Base-by-base conservation (phyloP, 805 yeast species). In the Spathaspora boniae region DNA sequence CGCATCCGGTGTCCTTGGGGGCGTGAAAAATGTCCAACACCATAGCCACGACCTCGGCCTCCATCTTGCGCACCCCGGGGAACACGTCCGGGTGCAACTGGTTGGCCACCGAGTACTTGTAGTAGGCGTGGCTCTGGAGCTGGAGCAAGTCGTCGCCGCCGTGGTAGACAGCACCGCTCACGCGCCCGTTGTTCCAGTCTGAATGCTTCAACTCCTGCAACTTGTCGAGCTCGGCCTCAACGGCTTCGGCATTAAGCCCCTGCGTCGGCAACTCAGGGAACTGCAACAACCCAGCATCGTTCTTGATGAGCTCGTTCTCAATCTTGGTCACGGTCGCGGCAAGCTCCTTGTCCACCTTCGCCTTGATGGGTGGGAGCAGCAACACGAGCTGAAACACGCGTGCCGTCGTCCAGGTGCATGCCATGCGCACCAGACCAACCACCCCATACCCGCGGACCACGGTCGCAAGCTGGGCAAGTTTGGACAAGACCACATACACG, bases 11-110 rank as follows among this genome's bases (percentile, higher is more conserved):
- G 11, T 42, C 47, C n/a, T n/a, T n/a, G 1, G 97, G 96, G 0
- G 91, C 96, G 57, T 89, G 73, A 65, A 82, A 91, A 50, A 89
- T 53, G 14, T 69, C 72, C 43, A 93, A 65, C 4, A 84, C 89
- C 98, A 93, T 93, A 1, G 91, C 69, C 3, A 91, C 97, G 8
- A 89, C 86, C 53, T 93, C 98, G 5, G 96, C 68, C 54, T 91
- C 98, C 96, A 91, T 89, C 58, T 91, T 88, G 28, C 98, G 77
- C 6, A 91, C 85, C 5, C 94, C 98, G 0, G 98, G 98, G 54
- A 91, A 91, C 3, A 88, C 93, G 60, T 91, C 98, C 0, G 98
- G 98, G 56, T 91, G 98, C 34, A 91, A 68, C 61, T 93, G 98
- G 61, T 93, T 91, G 2, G 97, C 87, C 16, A 89, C 88, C 5